These are phyloP conservation scores for Vaccinium myrtillus DNA, from an alignment of 148 eudicot genomes.

Conservation along the genomic window DNA sequence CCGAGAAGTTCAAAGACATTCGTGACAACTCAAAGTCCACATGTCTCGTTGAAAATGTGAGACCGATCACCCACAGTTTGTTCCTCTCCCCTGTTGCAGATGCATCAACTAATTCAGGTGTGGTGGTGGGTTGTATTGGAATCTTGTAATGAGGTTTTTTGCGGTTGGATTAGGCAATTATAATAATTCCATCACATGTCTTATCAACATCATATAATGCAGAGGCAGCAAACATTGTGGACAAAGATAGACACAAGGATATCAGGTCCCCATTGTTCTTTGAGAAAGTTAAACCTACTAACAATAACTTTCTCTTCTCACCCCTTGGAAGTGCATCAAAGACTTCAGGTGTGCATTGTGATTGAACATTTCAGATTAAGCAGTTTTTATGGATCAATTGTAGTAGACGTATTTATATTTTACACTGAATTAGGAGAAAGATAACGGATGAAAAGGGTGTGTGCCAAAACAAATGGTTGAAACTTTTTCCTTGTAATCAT, in stretches of 20 bases:
- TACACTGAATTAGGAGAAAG: background rate
- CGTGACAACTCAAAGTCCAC: conserved; percentile 24
- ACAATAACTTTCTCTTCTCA: conserved; percentile 31
- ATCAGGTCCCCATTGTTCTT: conserved; percentile 22
- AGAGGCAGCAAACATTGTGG: conserved; percentile 28
- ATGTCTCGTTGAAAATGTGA: conserved; percentile 17
- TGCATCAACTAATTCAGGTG: conserved; percentile 27
- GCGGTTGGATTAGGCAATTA: background rate
- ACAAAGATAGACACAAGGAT: conserved; percentile 10
- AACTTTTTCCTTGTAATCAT: background rate
- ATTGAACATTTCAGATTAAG: background rate
- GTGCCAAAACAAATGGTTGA: background rate
- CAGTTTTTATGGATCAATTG: background rate
- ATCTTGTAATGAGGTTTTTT: background rate
- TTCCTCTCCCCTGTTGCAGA: conserved; percentile 25
- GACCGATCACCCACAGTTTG: conserved; percentile 16
- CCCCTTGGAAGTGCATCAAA: conserved; percentile 30
- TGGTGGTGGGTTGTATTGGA: background rate
- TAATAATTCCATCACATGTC: background rate
- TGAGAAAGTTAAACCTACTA: conserved; percentile 29
- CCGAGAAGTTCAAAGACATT: conserved; percentile 11
- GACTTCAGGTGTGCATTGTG: conserved; percentile 40
- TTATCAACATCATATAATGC: conserved; percentile 15
- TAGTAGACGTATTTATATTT: background rate
- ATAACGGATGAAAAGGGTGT: background rate